Evolutionary conservation across 768 basidiomycete species (phyloP).

Genomic region (Dioszegia crocea): DNA sequence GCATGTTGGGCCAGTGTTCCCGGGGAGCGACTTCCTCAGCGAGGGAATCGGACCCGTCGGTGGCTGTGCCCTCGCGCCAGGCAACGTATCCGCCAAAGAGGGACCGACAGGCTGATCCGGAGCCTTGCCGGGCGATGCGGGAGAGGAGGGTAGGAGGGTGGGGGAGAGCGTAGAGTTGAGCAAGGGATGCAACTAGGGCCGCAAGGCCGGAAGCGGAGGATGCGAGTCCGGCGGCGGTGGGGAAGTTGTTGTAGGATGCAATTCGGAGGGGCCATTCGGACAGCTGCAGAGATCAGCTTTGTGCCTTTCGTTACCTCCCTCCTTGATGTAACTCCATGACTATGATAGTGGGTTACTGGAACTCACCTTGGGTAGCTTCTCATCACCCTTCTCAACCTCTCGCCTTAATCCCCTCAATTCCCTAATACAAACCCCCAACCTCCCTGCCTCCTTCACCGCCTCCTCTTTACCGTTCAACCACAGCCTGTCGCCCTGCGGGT

Average conservation of each 20-base stretch:
- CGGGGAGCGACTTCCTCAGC: conserved; percentile 81
- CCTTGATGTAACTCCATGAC: too few species aligned
- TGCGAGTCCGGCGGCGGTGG: conserved; percentile 94
- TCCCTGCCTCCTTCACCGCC: conserved; percentile 72
- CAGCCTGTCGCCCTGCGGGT: conserved; percentile 64
- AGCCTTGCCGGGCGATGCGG: conserved; percentile 91
- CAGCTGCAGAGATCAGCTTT: conserved; percentile 54
- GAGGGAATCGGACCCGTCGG: conserved; percentile 76
- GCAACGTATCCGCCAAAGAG: conserved; percentile 96
- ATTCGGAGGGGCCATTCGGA: conserved; percentile 76
- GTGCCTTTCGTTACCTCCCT: too few species aligned
- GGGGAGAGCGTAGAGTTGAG: conserved; percentile 77
- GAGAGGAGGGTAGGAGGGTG: conserved; percentile 75
- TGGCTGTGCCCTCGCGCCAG: conserved; percentile 71
- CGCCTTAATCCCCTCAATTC: conserved; percentile 78
- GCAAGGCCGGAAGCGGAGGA: conserved; percentile 97
- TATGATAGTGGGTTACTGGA: too few species aligned
- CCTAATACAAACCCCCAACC: conserved; percentile 75
- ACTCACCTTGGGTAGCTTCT: conserved; percentile 63
- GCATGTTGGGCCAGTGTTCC: conserved; percentile 88
- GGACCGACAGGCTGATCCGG: conserved; percentile 95
- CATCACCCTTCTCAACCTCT: conserved; percentile 67
- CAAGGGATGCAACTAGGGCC: conserved; percentile 83
- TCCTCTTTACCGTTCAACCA: conserved; percentile 96
- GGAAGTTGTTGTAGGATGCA: conserved; percentile 96